Evolutionary conservation across 352 stramenopile species (phyloP).

Genomic region (Phytophthora colocasiae): DNA sequence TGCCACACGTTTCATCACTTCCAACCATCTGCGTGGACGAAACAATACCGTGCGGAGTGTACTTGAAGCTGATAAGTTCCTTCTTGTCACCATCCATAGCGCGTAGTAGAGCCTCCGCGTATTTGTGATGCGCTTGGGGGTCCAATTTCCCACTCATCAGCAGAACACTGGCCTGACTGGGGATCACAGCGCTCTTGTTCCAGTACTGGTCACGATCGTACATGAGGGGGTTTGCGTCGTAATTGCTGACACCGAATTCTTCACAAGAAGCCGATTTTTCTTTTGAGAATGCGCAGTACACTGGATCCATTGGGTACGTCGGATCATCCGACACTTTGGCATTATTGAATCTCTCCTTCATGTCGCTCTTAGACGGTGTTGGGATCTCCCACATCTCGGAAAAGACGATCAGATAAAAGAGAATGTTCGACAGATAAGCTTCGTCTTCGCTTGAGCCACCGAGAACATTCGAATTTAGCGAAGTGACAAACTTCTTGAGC

Average conservation of each 20-base stretch:
- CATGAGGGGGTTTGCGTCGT: conserved; percentile 7
- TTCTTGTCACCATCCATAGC: conserved; percentile 1
- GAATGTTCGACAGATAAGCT: conserved; percentile 35
- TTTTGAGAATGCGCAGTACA: conserved; percentile 14
- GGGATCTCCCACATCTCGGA: conserved; percentile 57
- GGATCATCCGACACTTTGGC: conserved; percentile 4
- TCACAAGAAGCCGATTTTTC: conserved; percentile 6
- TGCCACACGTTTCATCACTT: conserved; percentile 37
- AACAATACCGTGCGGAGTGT: conserved; percentile 1
- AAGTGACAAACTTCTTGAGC: conserved; percentile 27
- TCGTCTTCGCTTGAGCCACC: conserved; percentile 16
- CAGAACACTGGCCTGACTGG: conserved; percentile 11
- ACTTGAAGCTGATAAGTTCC: conserved; percentile 9
- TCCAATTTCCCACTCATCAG: conserved; percentile 10
- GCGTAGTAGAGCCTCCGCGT: not conserved
- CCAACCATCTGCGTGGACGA: conserved; percentile 2
- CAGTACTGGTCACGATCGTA: conserved; percentile 15
- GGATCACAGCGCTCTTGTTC: conserved; percentile 11
- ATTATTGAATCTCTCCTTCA: conserved; percentile 24
- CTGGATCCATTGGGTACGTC: conserved; percentile 9
- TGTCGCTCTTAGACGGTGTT: conserved; percentile 8
- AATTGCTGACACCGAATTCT: conserved; percentile 4
- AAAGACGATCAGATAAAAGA: conserved; percentile 51
- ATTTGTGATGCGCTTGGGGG: conserved; percentile 9
- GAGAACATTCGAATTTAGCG: not conserved